Conservation (phyloP, 352 stramenopile species). For the Globisporangium nagaii region DNA sequence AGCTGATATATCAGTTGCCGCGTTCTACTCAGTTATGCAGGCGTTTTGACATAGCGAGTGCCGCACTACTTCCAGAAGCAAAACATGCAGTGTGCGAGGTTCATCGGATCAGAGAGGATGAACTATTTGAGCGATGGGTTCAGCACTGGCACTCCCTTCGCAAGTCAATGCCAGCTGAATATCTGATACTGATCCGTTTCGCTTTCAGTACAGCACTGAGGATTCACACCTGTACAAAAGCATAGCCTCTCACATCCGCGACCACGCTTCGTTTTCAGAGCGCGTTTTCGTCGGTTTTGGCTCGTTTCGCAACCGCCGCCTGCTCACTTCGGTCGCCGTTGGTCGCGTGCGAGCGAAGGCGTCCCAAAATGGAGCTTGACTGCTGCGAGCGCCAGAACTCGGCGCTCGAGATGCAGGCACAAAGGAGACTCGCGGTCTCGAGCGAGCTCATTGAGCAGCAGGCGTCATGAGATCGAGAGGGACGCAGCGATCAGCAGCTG, state of each 20-base stretch:
- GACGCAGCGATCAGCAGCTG: no score
- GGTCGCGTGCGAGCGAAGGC: no score
- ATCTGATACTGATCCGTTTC: neutral
- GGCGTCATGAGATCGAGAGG: no score
- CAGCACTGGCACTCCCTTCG: neutral
- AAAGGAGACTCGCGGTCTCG: no score
- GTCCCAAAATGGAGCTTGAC: no score
- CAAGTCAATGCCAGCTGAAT: neutral
- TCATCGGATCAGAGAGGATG: neutral
- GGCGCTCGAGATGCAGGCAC: no score
- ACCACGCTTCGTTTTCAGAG: neutral
- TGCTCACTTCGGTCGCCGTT: no score
- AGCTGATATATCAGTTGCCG: neutral
- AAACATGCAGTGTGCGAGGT: neutral
- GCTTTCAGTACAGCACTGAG: neutral
- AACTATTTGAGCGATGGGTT: neutral
- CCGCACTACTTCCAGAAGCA: neutral
- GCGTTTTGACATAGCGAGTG: fast-evolving
- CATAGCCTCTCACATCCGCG: neutral
- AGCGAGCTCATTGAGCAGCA: no score
- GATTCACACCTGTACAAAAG: neutral
- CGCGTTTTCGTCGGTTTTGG: neutral
- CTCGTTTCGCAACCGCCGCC: neutral
- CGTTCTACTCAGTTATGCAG: neutral
- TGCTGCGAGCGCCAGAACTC: no score